Conservation (phyloP, 225 moss, liverwort and hornwort species). For the Neckera pumila region DNA sequence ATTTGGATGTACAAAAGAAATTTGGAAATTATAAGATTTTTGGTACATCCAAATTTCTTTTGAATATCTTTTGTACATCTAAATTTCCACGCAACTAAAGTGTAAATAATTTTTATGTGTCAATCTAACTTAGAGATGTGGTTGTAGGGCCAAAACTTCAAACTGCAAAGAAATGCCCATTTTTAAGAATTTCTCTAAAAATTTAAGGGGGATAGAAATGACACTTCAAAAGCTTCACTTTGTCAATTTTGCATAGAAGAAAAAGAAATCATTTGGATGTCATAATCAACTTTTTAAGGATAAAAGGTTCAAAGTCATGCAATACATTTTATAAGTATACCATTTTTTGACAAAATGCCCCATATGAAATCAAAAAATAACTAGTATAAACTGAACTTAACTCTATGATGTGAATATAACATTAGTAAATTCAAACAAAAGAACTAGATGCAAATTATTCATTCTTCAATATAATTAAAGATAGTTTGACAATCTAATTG, state of each 20-base stretch:
- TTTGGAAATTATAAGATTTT: no score
- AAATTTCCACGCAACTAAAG: background rate
- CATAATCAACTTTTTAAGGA: background rate
- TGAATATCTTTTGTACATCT: no score
- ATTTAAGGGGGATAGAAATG: background rate
- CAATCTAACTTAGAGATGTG: accelerated
- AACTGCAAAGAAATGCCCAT: background rate
- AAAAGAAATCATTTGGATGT: background rate
- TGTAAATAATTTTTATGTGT: background rate
- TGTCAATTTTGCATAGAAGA: no score
- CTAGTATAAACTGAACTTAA: background rate
- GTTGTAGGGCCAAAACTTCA: background rate
- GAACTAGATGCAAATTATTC: no score
- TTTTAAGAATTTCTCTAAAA: background rate
- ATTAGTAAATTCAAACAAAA: no score
- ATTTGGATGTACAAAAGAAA: no score
- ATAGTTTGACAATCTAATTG: no score
- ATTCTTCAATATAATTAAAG: no score
- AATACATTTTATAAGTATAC: background rate
- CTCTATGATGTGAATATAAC: no score
- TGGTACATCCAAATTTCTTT: no score
- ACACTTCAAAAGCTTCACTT: no score
- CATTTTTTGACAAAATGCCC: background rate
- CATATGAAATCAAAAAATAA: accelerated
- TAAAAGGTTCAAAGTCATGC: no score